phyloP scores from a whole-genome alignment of 2,329 filamentous ascomycete species.

The Epichloe coenophiala region DNA sequence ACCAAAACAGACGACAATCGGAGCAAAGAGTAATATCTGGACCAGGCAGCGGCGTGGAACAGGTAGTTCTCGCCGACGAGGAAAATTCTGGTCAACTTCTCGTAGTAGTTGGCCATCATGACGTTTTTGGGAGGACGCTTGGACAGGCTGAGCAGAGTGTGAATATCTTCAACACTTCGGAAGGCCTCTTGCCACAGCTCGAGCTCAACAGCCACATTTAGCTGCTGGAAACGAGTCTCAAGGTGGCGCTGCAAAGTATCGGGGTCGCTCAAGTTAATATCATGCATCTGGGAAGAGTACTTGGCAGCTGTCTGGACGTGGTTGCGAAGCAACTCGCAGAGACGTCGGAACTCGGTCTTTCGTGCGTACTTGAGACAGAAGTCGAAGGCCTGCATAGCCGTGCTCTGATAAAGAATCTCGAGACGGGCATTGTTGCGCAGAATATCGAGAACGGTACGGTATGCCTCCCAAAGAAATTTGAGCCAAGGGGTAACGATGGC shows the following conservation, averaged over 20 bases:
- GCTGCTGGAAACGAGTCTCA: constrained; percentile 94
- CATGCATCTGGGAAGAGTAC: constrained; percentile 97
- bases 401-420: constrained; percentile 96
- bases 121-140: constrained; percentile 97
- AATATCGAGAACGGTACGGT: constrained; percentile 95
- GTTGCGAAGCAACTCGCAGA: constrained; percentile 95
- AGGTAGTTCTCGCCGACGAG: constrained; percentile 98
- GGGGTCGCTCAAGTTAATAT: constrained; percentile 95
- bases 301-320: constrained; percentile 98
- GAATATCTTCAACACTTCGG: constrained; percentile 97
- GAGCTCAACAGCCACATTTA: constrained; percentile 94
- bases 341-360: constrained; percentile 97
- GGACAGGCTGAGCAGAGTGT: constrained; percentile 92
- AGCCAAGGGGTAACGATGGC: constrained; percentile 98
- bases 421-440: constrained; percentile 97
- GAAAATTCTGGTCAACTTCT: constrained; percentile 97
- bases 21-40: constrained; percentile 90
- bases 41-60: constrained; percentile 97
- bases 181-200: constrained; percentile 99
- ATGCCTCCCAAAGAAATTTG: constrained; percentile 99
- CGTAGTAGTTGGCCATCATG: constrained; percentile 99
- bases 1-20: constrained; percentile 78
- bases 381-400: constrained; percentile 94
- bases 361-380: constrained; percentile 97
- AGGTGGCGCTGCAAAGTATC: constrained; percentile 95